Evolutionary conservation across 192 early-diverging fungal species (phyloP), one percentile per base, ranked within the genome.

Genomic region (Jimgerdemannia lactiflua): DNA sequence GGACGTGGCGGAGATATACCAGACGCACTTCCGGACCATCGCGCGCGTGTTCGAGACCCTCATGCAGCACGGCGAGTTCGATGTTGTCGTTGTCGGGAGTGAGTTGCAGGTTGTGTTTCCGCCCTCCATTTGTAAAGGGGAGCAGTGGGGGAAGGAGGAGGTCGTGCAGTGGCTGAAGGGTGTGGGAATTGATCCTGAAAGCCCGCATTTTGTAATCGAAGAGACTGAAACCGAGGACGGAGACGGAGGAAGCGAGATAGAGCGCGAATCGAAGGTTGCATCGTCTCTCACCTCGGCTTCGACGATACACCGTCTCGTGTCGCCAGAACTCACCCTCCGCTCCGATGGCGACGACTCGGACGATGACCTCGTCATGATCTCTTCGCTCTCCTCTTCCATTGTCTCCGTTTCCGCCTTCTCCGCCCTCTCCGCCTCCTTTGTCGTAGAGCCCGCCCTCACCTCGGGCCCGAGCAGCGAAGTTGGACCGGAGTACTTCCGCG

Each of bases 401-500:
- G 9, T 68, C 2, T 68, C 29, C 67, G 67, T 68, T 2, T 68
- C 40, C 67, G 19, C 40, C 6, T 19, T 19, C 67, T 7, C 7
- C 40, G 6, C 40, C 67, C 40, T 10, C 8, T 8, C 67, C 6
- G 29, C 14, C 14, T 59, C 67, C 1, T 14, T 20, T 18, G 9
- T 68, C 18, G 7, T 9, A 7, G 67, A 14, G 9, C 19, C 40
- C 67, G 19, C 40, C 67, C 9, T 6, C 40, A 10, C 2, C 67
- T 18, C 6, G 29, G 9, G 9, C 6, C 67, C 19, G 7, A 68
- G 67, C 6, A 41, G 0, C 19, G 29, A 20, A 9, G 8, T 82
- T 19, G 80, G 77, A 7, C 81, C 71, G 18, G 81, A 78, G 19
- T 82, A 82, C 59, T 82, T 82, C 70, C 65, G 73, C 65, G 74